These are phyloP conservation scores for Delitschia confertaspora DNA, from an alignment of 495 filamentous ascomycete species.

Conservation along the genomic window DNA sequence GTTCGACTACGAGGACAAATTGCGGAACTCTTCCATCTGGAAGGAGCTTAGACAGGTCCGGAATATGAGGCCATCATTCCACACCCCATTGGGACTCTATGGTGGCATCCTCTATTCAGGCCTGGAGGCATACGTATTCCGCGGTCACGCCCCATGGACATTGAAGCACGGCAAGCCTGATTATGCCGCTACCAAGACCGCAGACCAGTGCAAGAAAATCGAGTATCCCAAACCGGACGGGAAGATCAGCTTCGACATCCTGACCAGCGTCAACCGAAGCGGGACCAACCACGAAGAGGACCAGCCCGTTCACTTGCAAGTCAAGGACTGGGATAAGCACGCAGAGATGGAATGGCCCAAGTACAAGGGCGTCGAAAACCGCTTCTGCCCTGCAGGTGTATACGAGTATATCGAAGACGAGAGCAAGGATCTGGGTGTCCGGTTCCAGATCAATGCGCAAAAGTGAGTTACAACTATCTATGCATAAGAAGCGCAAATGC, in stretches of 20 bases:
- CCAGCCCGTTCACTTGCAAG: slow-evolving; percentile 91
- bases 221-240: slow-evolving; percentile 96
- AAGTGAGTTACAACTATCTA: slow-evolving; percentile 56
- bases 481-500: slow-evolving; percentile 5
- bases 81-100: slow-evolving; percentile 69
- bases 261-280: slow-evolving; percentile 87
- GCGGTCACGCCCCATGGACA: slow-evolving; percentile 85
- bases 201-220: slow-evolving; percentile 74
- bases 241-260: slow-evolving; percentile 86
- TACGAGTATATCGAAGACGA: slow-evolving; percentile 97
- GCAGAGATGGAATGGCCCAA: slow-evolving; percentile 69
- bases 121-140: slow-evolving; percentile 78
- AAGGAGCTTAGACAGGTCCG: slow-evolving; percentile 88
- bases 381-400: slow-evolving; percentile 98
- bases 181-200: slow-evolving; percentile 67
- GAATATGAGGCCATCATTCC: slow-evolving; percentile 95
- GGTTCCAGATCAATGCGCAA: slow-evolving; percentile 96
- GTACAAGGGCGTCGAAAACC: slow-evolving; percentile 88
- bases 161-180: slow-evolving; percentile 72
- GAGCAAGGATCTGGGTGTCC: slow-evolving; percentile 68
- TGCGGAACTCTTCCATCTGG: slow-evolving; percentile 87
- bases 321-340: slow-evolving; percentile 89
- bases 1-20: slow-evolving; percentile 84
- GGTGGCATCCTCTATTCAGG: slow-evolving; percentile 92
- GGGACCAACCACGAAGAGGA: slow-evolving; percentile 99